Conservation (phyloP, 179 eudicot genomes). For the Nepenthes alata region DNA sequence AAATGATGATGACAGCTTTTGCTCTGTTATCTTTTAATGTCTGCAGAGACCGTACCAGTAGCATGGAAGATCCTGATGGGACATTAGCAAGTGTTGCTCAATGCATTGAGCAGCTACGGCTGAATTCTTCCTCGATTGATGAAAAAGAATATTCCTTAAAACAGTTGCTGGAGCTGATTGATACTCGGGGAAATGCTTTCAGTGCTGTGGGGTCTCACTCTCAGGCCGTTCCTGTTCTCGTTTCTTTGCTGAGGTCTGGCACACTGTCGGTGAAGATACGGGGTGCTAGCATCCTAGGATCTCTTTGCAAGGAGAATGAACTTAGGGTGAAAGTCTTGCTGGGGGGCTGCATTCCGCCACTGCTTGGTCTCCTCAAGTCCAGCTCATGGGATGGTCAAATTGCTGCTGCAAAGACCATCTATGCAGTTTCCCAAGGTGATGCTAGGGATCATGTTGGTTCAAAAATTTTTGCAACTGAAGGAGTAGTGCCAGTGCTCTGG, state of each 20-base stretch:
- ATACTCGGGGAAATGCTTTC: slow-evolving; percentile 89
- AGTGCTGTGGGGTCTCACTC: slow-evolving; percentile 98
- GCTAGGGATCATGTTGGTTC: slow-evolving; percentile 93
- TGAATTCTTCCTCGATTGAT: slow-evolving; percentile 59
- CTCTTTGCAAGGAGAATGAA: slow-evolving; percentile 94
- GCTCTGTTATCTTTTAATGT: slow-evolving; percentile 6
- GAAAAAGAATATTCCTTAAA: slow-evolving; percentile 76
- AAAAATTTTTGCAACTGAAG: slow-evolving; percentile 92
- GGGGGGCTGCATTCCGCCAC: slow-evolving; percentile 93
- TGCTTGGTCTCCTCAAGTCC: slow-evolving; percentile 82
- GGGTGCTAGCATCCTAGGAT: slow-evolving; percentile 83
- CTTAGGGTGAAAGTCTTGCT: slow-evolving; percentile 84
- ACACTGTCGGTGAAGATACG: slow-evolving; percentile 68
- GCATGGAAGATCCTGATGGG: slow-evolving; percentile 98
- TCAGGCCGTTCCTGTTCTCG: slow-evolving; percentile 94
- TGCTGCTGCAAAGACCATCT: slow-evolving; percentile 86
- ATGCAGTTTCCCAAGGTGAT: slow-evolving; percentile 91
- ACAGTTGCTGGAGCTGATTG: slow-evolving; percentile 78
- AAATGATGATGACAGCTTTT: background rate
- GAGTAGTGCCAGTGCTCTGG: slow-evolving; percentile 93
- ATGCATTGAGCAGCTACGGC: slow-evolving; percentile 95
- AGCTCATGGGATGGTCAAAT: slow-evolving; percentile 82
- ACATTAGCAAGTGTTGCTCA: slow-evolving; percentile 97
- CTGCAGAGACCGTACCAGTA: slow-evolving; percentile 76
- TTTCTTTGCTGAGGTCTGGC: slow-evolving; percentile 89